phyloP scores from a whole-genome alignment of 176 grass and related monocot species.

The Poa annua region DNA sequence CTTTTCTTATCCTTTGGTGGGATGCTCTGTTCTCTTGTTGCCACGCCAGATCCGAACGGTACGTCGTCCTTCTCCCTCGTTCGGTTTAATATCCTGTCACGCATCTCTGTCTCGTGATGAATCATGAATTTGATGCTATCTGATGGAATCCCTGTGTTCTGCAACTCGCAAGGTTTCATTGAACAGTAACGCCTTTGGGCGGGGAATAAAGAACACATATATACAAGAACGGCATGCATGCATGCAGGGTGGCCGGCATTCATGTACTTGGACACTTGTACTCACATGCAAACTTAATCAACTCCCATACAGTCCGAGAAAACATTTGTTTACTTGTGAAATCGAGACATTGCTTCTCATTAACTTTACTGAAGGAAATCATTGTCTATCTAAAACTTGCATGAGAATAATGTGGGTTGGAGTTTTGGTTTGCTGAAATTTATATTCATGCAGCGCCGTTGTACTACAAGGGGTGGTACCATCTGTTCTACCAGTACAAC shows the following conservation, averaged over 20 bases:
- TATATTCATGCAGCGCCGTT: conserved; percentile 53
- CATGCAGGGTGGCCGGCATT: not conserved
- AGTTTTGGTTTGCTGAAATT: not conserved
- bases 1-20: conserved; percentile 28
- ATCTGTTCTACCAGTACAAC: conserved; percentile 79
- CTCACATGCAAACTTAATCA: not conserved
- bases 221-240: not conserved
- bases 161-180: conserved; percentile 9
- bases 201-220: not conserved
- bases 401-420: not conserved
- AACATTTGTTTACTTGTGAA: too few species aligned
- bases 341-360: not conserved
- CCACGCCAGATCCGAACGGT: conserved; percentile 75
- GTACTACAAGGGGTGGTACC: conserved; percentile 80
- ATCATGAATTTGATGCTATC: conserved; percentile 12
- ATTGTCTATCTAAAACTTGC: too few species aligned
- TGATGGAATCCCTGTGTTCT: not conserved
- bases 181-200: conserved; percentile 19
- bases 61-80: conserved; percentile 44
- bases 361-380: not conserved
- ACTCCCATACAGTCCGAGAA: not conserved
- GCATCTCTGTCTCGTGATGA: conserved; percentile 1
- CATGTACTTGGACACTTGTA: not conserved
- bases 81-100: not conserved
- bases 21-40: conserved; percentile 16